phyloP scores from a whole-genome alignment of 2,329 filamentous ascomycete genomes.

The Exophiala sp. region DNA sequence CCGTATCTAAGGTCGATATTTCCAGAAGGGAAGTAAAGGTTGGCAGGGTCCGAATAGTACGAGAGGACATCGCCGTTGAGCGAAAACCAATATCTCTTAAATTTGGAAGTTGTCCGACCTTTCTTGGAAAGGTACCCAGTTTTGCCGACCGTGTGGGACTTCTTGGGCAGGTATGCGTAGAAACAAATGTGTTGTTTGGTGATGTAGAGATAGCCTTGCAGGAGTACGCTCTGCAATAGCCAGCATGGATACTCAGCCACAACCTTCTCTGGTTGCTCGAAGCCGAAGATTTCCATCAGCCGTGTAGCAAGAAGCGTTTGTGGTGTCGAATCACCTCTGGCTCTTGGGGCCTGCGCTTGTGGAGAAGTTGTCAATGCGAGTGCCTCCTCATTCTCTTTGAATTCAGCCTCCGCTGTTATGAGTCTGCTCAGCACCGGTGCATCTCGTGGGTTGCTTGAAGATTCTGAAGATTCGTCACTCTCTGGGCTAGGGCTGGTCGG shows the following conservation, averaged over 20 bases:
- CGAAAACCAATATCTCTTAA: slow-evolving; percentile 88
- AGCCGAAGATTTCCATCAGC: slow-evolving; percentile 80
- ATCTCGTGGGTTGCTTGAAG: slow-evolving; percentile 43
- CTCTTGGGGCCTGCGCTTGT: slow-evolving; percentile 26
- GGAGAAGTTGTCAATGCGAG: slow-evolving; percentile 12
- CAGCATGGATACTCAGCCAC: slow-evolving; percentile 91
- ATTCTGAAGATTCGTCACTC: slow-evolving; percentile 20
- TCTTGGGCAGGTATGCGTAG: slow-evolving; percentile 94
- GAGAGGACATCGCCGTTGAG: slow-evolving; percentile 88
- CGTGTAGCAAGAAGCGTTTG: slow-evolving; percentile 63
- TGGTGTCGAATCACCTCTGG: slow-evolving; percentile 37
- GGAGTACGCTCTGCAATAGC: slow-evolving; percentile 82
- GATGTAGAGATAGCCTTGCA: slow-evolving; percentile 95
- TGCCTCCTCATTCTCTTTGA: slow-evolving; percentile 36
- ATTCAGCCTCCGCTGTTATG: slow-evolving; percentile 66
- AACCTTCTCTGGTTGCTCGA: slow-evolving; percentile 77
- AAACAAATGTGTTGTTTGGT: slow-evolving; percentile 92
- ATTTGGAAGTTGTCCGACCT: slow-evolving; percentile 81
- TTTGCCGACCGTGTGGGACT: slow-evolving; percentile 73
- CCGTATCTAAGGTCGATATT: slow-evolving; percentile 90
- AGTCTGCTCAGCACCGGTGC: slow-evolving; percentile 74
- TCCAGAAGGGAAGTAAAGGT: slow-evolving; percentile 86
- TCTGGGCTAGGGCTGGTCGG: slow-evolving; percentile 13
- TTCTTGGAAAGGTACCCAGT: slow-evolving; percentile 86
- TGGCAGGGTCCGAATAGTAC: slow-evolving; percentile 79